Evolutionary conservation across 805 yeast genomes (phyloP), one percentile per base, ranked within the genome.

Genomic region (Saccharomycopsis amapae): DNA sequence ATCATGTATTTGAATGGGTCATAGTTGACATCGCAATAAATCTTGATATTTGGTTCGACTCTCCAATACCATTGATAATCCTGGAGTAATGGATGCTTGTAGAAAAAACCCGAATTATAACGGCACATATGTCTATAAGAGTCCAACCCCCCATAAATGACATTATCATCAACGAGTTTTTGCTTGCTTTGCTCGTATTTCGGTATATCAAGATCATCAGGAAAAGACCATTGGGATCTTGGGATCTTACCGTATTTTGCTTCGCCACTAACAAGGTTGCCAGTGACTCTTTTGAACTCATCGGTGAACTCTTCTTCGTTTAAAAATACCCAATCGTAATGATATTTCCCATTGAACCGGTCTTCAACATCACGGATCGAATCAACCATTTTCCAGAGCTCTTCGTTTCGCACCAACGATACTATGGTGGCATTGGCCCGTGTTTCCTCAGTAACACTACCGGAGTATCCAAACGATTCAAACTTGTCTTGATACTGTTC

Each of bases 311-410:
- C 67, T 45, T 64, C 63, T 49, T 75, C 71, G 51, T 75, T 75
- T 19, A 69, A 55, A 51, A 75, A 93, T 19, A 88, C 90, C 96
- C 97, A 90, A 55, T 93, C 96, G 60, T 90, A 90, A 52, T 83
- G 72, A 66, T 65, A 88, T 38, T 83, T 72, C 15, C 66, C 61
- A 68, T 90, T 90, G 72, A 93, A 90, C 52, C 96, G 72, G 62
- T 87, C 96, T 65, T 90, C 96, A 44, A 89, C 74, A 39, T 79
- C 74, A 61, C 84, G 72, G 51, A 85, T 81, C 3, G 93, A 77
- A 25, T 67, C 72, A 36, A 78, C 65, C 44, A 85, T 64, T 26
- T 72, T 73, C 66, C 75, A 72, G 44, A 85, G 61, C 58, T 85
- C 95, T n/a, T 66, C 56, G 62, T 85, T 84, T 65, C 94, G 71